A percentile compares a stretch with the other conserved stretches of the same genome.
These are phyloP conservation scores for Dioscorea alata DNA, from an alignment of 106 monocot species.

Conservation along the genomic window DNA sequence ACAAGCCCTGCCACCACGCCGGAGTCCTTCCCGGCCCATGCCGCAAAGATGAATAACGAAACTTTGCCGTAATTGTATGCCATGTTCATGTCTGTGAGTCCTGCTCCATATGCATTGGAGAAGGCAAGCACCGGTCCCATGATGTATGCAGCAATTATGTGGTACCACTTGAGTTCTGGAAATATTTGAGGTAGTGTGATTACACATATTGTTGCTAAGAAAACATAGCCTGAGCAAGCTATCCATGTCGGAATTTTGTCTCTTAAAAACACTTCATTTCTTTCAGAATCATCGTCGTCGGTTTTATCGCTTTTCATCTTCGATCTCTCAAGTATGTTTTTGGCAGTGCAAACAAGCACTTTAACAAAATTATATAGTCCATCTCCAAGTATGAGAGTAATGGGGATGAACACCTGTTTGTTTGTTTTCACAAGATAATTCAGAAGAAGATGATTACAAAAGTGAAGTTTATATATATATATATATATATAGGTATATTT, in stretches of 20 bases:
- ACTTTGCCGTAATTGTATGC: slow-evolving; percentile 54
- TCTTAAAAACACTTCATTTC: slow-evolving; percentile 7
- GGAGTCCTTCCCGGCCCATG: slow-evolving; percentile 27
- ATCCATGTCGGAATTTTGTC: slow-evolving; percentile 16
- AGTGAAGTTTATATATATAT: too few species aligned
- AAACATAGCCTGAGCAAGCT: slow-evolving; percentile 10
- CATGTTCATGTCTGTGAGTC: slow-evolving; percentile 19
- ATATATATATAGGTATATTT: too few species aligned
- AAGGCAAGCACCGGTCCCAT: slow-evolving; percentile 11
- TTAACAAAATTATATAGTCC: slow-evolving; percentile 27
- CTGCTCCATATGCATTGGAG: slow-evolving; percentile 18
- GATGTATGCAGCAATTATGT: slow-evolving; percentile 10
- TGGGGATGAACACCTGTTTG: slow-evolving; percentile 18
- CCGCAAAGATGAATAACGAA: slow-evolving; percentile 45
- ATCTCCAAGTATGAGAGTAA: slow-evolving; percentile 26
- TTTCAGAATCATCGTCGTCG: neutral
- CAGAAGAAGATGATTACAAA: neutral
- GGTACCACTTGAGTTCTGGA: slow-evolving; percentile 9
- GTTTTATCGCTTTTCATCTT: neutral
- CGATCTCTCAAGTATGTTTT: neutral
- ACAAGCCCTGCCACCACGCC: slow-evolving; percentile 35
- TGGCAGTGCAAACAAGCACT: neutral
- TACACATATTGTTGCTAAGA: neutral
- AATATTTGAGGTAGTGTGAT: slow-evolving; percentile 11
- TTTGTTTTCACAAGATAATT: neutral